Percentiles rank a stretch among this genome's conserved stretches.
phyloP scores from a whole-genome alignment of 2,329 filamentous ascomycete species.

The Fusarium liriodendri region DNA sequence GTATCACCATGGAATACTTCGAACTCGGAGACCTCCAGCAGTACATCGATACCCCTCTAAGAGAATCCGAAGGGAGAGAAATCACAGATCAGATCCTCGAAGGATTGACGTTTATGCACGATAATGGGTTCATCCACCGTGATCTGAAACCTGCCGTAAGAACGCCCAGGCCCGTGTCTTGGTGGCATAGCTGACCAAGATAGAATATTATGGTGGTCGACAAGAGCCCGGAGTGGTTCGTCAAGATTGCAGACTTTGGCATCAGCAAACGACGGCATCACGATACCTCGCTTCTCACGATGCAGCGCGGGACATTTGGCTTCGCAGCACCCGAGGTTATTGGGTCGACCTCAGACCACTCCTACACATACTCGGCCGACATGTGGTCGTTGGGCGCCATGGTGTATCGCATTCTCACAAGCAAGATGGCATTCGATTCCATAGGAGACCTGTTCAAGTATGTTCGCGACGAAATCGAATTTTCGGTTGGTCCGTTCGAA shows the following conservation, averaged over 20 bases:
- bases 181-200: not conserved
- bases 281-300: not conserved
- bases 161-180: not conserved
- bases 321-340: not conserved
- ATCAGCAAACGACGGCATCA: constrained; percentile 4
- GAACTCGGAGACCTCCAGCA: not conserved
- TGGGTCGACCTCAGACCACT: not conserved
- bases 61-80: not conserved
- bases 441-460: not conserved
- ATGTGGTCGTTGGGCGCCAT: not conserved
- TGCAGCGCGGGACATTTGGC: not conserved
- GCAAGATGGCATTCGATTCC: not conserved
- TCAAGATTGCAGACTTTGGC: constrained; percentile 3
- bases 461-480: not conserved
- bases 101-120: not conserved
- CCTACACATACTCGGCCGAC: not conserved
- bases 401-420: not conserved
- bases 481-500: not conserved
- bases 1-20: not conserved
- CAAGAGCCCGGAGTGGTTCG: not conserved
- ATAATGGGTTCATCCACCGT: not conserved
- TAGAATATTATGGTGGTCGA: not conserved
- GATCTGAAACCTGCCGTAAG: not conserved
- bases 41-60: not conserved
- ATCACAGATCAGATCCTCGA: not conserved